Percentiles rank a stretch among this genome's conserved stretches.
Evolutionary conservation across 1,284 basidiomycete genomes (phyloP).

Genomic region (Ceratorhiza oryzae-sativae): DNA sequence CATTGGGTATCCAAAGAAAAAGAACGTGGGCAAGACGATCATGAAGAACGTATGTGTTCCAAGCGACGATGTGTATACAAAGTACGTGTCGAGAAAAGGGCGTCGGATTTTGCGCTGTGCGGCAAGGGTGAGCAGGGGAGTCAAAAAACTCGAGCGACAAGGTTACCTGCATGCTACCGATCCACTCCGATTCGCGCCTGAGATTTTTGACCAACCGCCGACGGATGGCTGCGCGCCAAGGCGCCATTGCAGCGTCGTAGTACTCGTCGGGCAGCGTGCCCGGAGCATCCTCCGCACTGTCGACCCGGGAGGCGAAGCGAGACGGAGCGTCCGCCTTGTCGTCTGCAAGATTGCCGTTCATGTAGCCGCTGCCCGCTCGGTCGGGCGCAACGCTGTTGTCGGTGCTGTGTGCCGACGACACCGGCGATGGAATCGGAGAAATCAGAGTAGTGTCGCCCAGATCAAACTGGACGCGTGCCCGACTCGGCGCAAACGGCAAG

Average conservation of each 20-base stretch:
- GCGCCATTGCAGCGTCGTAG: constrained; percentile 68
- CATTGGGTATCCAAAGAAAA: constrained; percentile 83
- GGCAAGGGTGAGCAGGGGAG: background rate
- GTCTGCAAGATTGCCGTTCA: background rate
- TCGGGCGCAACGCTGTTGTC: background rate
- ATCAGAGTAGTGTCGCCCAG: constrained; percentile 32
- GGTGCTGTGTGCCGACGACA: constrained; percentile 9
- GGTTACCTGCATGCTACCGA: constrained; percentile 76
- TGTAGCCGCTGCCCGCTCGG: no score
- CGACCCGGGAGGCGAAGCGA: background rate
- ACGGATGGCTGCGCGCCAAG: constrained; percentile 74
- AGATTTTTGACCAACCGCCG: constrained; percentile 65
- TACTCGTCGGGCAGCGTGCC: constrained; percentile 59
- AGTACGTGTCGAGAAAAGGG: constrained; percentile 82
- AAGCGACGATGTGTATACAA: constrained; percentile 88
- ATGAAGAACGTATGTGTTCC: constrained; percentile 97
- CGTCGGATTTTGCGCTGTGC: constrained; percentile 64
- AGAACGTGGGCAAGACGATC: constrained; percentile 83
- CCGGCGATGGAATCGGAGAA: constrained; percentile 13
- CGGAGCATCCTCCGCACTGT: constrained; percentile 40
- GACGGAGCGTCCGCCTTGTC: background rate
- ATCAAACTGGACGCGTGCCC: constrained; percentile 31
- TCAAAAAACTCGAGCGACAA: background rate
- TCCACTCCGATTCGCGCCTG: constrained; percentile 66
- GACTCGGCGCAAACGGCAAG: constrained; percentile 31